phyloP scores from a whole-genome alignment of 1,284 basidiomycete species.

The Moesziomyces aphidis region DNA sequence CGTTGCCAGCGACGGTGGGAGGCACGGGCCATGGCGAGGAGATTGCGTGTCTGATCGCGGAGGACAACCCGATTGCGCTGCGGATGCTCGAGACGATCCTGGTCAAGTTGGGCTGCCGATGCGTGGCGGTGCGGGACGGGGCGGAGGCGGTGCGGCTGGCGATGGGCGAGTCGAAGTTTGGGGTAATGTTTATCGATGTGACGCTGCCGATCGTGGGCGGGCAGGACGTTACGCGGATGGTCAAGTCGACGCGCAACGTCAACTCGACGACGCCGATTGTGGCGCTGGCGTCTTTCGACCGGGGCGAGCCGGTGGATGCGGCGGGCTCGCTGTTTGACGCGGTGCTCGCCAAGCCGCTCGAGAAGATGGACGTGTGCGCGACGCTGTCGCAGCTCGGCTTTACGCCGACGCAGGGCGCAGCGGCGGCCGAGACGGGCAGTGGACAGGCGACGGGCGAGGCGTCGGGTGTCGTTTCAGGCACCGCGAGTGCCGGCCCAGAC shows the following conservation, averaged over 20 bases:
- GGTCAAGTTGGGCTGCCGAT: constrained; percentile 89
- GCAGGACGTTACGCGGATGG: constrained; percentile 89
- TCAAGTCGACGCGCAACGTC: constrained; percentile 92
- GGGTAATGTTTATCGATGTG: constrained; percentile 84
- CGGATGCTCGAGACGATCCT: constrained; percentile 84
- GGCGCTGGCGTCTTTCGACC: constrained; percentile 74
- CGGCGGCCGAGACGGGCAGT: constrained; percentile 1
- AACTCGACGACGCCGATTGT: constrained; percentile 90
- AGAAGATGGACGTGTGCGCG: constrained; percentile 55
- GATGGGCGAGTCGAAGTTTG: constrained; percentile 88
- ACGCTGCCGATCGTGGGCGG: constrained; percentile 93
- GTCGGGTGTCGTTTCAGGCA: constrained; percentile 20
- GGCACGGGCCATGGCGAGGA: constrained; percentile 62
- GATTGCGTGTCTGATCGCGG: constrained; percentile 91
- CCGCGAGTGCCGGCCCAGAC: constrained; percentile 28
- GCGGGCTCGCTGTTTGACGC: constrained; percentile 70
- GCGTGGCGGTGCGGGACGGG: constrained; percentile 92
- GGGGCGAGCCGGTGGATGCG: constrained; percentile 53
- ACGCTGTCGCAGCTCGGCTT: constrained; percentile 53
- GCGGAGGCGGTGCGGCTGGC: constrained; percentile 96
- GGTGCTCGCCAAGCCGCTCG: constrained; percentile 59
- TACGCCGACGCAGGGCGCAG: constrained; percentile 35
- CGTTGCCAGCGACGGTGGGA: constrained; percentile 6
- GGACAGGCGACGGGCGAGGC: constrained; percentile 3
- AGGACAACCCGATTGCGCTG: constrained; percentile 86